Conservation (phyloP, 106 monocot species). For the Acorus calamus region DNA sequence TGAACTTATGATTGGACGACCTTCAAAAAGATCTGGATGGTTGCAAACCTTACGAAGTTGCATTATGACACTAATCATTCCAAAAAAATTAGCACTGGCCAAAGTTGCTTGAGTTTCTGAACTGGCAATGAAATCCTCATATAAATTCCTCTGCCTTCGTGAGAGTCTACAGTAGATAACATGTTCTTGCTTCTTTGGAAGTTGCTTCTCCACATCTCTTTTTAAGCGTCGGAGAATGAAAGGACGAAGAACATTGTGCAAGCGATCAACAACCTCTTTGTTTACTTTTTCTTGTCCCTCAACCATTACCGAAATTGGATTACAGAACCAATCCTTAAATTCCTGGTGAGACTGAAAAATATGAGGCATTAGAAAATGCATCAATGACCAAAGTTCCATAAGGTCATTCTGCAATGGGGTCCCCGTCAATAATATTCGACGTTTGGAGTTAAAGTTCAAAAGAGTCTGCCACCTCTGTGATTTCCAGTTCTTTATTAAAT, state of each 20-base stretch:
- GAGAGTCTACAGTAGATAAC: conserved; percentile 88
- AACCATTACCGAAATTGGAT: conserved; percentile 96
- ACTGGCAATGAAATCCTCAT: conserved; percentile 98
- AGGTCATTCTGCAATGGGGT: conserved; percentile 99
- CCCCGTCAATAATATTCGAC: conserved; percentile 87
- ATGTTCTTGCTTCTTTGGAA: conserved; percentile 91
- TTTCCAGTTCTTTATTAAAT: conserved; percentile 99
- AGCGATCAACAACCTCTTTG: conserved; percentile 92
- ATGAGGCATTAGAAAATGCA: conserved; percentile 99
- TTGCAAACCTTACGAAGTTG: conserved; percentile 99
- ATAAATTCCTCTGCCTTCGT: conserved; percentile 79
- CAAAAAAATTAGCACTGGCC: conserved; percentile 88
- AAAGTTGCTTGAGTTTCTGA: conserved; percentile 96
- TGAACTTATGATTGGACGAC: conserved; percentile 90
- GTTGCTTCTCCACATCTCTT: conserved; percentile 96
- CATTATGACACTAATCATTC: conserved; percentile 99
- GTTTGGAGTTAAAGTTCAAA: conserved; percentile 89
- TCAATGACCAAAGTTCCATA: conserved; percentile 98
- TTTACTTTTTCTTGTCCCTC: conserved; percentile 98
- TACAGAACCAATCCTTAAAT: conserved; percentile 98
- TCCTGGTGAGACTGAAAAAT: conserved; percentile 99
- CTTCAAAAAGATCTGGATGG: conserved; percentile 99
- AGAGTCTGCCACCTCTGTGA: conserved; percentile 99
- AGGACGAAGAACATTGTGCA: conserved; percentile 98
- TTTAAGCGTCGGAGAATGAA: conserved; percentile 89